A percentile compares a stretch with the other conserved stretches of the same genome.
Evolutionary conservation across 164 flowering plant genomes (phyloP).

Genomic region (Euptelea pleiosperma): DNA sequence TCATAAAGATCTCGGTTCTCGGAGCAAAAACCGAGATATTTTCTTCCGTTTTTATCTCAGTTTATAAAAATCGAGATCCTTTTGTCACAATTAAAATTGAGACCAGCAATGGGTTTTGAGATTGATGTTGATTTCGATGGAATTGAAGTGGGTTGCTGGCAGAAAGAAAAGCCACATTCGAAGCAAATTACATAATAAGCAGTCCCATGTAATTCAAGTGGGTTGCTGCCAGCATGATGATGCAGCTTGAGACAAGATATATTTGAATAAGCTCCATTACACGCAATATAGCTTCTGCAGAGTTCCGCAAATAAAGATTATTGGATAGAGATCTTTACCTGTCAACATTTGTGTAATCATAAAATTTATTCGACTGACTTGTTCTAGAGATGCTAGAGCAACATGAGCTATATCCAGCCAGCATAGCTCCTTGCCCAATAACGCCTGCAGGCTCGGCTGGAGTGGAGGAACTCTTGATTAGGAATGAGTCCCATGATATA

Average conservation of each 20-base stretch:
- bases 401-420: slow-evolving; percentile 88
- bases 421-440: slow-evolving; percentile 99
- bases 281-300: background rate
- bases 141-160: too few species aligned
- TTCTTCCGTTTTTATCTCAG: too few species aligned
- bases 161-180: slow-evolving; percentile 67
- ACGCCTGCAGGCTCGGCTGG: slow-evolving; percentile 75
- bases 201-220: slow-evolving; percentile 94
- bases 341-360: slow-evolving; percentile 96
- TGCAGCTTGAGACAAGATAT: slow-evolving; percentile 57
- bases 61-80: too few species aligned
- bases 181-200: slow-evolving; percentile 82
- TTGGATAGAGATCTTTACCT: slow-evolving; percentile 36
- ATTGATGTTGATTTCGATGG: too few species aligned
- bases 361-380: slow-evolving; percentile 59
- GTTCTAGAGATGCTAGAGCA: slow-evolving; percentile 86
- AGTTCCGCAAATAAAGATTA: slow-evolving; percentile 7
- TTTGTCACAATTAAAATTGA: too few species aligned
- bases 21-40: too few species aligned
- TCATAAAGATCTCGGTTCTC: too few species aligned
- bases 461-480: slow-evolving; percentile 75
- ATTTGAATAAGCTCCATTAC: slow-evolving; percentile 2
- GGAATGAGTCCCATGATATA: slow-evolving; percentile 6
- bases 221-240: slow-evolving; percentile 92
- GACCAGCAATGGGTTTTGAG: too few species aligned